phyloP scores from a whole-genome alignment of 148 eudicot genomes.

The Cornus suecica region DNA sequence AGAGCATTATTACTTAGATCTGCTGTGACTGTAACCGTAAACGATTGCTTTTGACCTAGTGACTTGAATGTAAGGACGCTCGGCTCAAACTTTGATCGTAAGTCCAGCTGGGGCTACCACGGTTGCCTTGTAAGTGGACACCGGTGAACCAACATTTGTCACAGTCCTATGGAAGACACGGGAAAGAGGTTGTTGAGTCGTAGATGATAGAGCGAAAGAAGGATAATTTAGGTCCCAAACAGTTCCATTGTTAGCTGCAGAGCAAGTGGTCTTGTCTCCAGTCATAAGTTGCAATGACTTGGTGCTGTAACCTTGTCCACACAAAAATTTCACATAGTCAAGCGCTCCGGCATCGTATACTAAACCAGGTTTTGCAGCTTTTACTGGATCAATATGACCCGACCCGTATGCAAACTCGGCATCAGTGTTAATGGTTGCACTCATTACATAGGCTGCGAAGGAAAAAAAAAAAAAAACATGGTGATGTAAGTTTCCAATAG shows the following conservation, averaged over 20 bases:
- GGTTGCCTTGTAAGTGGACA: slow-evolving; percentile 27
- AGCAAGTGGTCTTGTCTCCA: slow-evolving; percentile 32
- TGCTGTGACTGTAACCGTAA: slow-evolving; percentile 21
- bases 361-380: slow-evolving; percentile 37
- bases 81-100: slow-evolving; percentile 23
- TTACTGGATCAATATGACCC: slow-evolving; percentile 38
- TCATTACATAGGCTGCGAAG: slow-evolving; percentile 24
- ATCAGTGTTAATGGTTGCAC: slow-evolving; percentile 2
- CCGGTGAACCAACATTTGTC: slow-evolving; percentile 42
- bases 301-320: slow-evolving; percentile 39
- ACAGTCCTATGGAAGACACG: slow-evolving; percentile 33
- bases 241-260: slow-evolving; percentile 14
- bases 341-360: slow-evolving; percentile 33
- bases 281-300: slow-evolving; percentile 25
- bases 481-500: neutral
- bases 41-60: slow-evolving; percentile 25
- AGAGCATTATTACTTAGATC: neutral
- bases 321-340: slow-evolving; percentile 32
- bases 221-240: slow-evolving; percentile 48
- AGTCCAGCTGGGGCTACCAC: slow-evolving; percentile 20
- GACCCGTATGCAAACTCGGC: slow-evolving; percentile 52
- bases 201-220: slow-evolving; percentile 28
- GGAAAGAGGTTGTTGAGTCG: neutral
- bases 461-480: neutral
- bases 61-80: slow-evolving; percentile 18